phyloP scores from a whole-genome alignment of 192 early-diverging fungal genomes.

The Ramicandelaber brevisporus region DNA sequence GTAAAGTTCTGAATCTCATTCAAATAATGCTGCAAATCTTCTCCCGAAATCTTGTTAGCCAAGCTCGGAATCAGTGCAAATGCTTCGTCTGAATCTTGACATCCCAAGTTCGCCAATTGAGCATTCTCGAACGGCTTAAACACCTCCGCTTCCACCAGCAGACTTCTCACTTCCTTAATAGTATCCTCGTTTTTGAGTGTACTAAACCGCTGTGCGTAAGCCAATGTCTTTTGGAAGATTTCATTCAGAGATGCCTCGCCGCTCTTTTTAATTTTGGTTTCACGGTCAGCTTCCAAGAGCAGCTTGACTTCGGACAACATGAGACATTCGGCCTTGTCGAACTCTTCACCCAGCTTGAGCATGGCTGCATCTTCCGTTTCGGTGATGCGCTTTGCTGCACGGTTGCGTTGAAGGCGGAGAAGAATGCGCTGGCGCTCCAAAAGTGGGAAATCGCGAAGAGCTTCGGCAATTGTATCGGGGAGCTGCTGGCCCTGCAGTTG shows the following conservation, averaged over 20 bases:
- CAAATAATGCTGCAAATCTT: slow-evolving; percentile 43
- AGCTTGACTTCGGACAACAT: slow-evolving; percentile 46
- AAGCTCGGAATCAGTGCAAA: slow-evolving; percentile 76
- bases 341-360: slow-evolving; percentile 23
- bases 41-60: slow-evolving; percentile 43
- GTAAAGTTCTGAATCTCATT: slow-evolving; percentile 62
- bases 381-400: no score
- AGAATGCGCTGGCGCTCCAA: no score
- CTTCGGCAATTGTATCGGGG: no score
- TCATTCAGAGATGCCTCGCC: slow-evolving; percentile 20
- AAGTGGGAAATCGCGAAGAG: no score
- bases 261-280: slow-evolving; percentile 22
- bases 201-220: slow-evolving; percentile 64
- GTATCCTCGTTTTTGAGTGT: slow-evolving; percentile 66
- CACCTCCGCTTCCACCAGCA: slow-evolving; percentile 3
- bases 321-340: slow-evolving; percentile 40
- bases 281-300: slow-evolving; percentile 35
- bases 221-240: slow-evolving; percentile 58
- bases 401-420: no score
- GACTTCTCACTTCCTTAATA: slow-evolving; percentile 47
- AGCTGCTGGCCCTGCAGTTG: no score
- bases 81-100: slow-evolving; percentile 76
- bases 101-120: slow-evolving; percentile 75
- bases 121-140: slow-evolving; percentile 66
- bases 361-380: slow-evolving; percentile 12